Conservation (phyloP, 768 basidiomycete genomes). For the Tricholoma flavovirens region DNA sequence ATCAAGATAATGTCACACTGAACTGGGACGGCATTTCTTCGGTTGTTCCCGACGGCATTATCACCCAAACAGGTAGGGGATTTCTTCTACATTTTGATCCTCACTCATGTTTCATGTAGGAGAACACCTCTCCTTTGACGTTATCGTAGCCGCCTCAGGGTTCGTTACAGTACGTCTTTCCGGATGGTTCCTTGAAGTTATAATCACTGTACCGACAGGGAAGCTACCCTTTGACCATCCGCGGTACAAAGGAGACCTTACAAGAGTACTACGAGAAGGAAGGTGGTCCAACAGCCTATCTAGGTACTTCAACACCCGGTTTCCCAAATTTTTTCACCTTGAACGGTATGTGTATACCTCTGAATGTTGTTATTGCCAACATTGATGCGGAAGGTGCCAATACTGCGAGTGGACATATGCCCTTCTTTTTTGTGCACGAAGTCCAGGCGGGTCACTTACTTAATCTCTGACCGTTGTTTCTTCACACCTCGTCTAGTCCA, state of each 20-base stretch:
- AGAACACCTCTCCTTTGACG: conserved; percentile 29
- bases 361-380: neutral
- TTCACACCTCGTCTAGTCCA: conserved; percentile 21
- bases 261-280: conserved; percentile 34
- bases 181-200: neutral
- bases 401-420: conserved; percentile 37
- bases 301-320: conserved; percentile 36
- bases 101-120: conserved; percentile 17
- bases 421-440: conserved; percentile 38
- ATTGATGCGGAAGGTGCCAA: conserved; percentile 32
- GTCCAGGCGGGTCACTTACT: conserved; percentile 25
- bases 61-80: conserved; percentile 32
- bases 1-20: conserved; percentile 41
- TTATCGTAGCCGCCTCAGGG: conserved; percentile 36
- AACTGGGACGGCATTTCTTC: conserved; percentile 35
- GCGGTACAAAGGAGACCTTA: conserved; percentile 27
- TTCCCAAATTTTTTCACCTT: conserved; percentile 44
- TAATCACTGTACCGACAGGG: conserved; percentile 18
- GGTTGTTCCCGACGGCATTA: conserved; percentile 36
- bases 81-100: neutral
- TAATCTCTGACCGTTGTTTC: neutral
- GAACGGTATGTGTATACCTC: conserved; percentile 23
- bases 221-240: conserved; percentile 26
- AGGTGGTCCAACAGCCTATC: conserved; percentile 39
- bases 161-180: conserved; percentile 21